Evolutionary conservation across 2,329 filamentous ascomycete genomes (phyloP).

Genomic region (Davidsoniella virescens): DNA sequence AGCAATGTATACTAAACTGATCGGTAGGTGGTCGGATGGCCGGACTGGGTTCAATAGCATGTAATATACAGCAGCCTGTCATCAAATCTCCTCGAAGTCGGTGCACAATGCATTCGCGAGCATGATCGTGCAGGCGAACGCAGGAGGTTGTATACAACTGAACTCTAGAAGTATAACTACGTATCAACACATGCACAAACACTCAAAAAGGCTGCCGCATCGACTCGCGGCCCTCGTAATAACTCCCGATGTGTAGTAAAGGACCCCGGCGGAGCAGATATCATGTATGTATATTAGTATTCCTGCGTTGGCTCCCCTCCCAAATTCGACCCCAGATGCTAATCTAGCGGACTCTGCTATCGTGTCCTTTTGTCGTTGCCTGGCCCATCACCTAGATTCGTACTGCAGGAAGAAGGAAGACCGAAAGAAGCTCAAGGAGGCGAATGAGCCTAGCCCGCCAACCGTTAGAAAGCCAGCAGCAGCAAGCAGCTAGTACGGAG

Average conservation of each 20-base stretch:
- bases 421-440: slow-evolving; percentile 1
- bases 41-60: too few relatives aligned
- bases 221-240: neutral
- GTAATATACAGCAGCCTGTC: too few relatives aligned
- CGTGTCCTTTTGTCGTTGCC: slow-evolving; percentile 10
- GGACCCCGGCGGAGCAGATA: neutral
- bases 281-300: too few relatives aligned
- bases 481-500: slow-evolving; percentile 3
- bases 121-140: too few relatives aligned
- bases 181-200: too few relatives aligned
- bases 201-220: too few relatives aligned
- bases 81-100: too few relatives aligned
- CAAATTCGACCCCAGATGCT: neutral
- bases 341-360: neutral
- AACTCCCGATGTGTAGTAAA: neutral
- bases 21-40: too few relatives aligned
- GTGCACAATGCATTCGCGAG: too few relatives aligned
- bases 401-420: slow-evolving; percentile 3
- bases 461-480: neutral
- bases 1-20: too few relatives aligned
- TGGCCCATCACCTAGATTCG: neutral
- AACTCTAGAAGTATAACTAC: too few relatives aligned
- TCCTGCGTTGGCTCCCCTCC: neutral
- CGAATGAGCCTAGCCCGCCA: neutral
- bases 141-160: too few relatives aligned